These are phyloP conservation scores for Phascolomyces articulosus DNA, from an alignment of 371 early-diverging fungal genomes.

Conservation along the genomic window DNA sequence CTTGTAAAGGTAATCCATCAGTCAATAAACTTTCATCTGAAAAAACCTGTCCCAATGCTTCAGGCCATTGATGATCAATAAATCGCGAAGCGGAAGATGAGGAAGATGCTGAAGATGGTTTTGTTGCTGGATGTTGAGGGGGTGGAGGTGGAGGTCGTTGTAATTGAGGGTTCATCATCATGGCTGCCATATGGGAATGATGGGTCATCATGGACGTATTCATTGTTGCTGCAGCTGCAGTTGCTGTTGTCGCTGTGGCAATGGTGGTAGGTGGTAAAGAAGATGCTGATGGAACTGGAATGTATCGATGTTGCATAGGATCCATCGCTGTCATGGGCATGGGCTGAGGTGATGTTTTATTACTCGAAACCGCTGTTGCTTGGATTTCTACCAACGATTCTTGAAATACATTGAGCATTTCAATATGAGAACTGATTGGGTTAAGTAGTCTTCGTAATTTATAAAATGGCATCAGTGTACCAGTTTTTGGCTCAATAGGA, in stretches of 20 bases:
- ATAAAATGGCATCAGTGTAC: slow-evolving; percentile 10
- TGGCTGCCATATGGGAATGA: no score
- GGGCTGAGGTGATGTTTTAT: background rate
- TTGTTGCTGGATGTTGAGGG: background rate
- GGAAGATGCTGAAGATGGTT: background rate
- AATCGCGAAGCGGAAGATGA: no score
- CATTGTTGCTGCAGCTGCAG: no score
- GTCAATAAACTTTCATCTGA: background rate
- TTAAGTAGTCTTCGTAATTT: slow-evolving; percentile 14
- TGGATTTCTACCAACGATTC: slow-evolving; percentile 9
- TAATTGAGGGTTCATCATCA: background rate
- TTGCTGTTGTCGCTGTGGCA: no score
- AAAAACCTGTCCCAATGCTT: background rate
- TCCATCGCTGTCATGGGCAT: background rate
- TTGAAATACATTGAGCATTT: slow-evolving; percentile 11
- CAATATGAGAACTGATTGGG: slow-evolving; percentile 17
- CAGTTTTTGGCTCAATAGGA: background rate
- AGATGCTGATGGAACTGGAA: background rate
- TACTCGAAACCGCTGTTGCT: background rate
- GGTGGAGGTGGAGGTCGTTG: background rate
- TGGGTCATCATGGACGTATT: no score
- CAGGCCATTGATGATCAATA: slow-evolving; percentile 1
- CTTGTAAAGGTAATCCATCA: background rate
- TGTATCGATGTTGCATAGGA: background rate
- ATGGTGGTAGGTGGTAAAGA: no score